Evolutionary conservation across 306 rosid genomes (phyloP), one percentile per base, ranked within the genome.

Genomic region (Gastrolobium bilobum): DNA sequence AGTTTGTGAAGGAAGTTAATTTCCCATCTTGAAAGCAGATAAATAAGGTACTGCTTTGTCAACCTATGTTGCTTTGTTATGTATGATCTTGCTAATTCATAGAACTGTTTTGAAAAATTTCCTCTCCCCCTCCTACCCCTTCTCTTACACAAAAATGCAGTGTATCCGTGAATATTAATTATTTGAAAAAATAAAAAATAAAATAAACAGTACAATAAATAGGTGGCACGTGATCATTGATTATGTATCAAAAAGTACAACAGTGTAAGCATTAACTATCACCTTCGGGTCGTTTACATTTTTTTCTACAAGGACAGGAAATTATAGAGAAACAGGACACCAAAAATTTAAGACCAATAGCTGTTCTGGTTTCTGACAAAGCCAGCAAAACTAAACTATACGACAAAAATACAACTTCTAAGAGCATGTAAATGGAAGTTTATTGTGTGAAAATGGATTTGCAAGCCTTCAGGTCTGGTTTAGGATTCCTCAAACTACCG

Each of bases 1-100:
- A 65, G 57, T 56, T 39, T 56, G 76, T 78, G 62, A 58, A 67
- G 68, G 26, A 57, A 68, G 42, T 40, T 50, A 11, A 44, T 68
- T 39, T 76, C 53, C 59, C 6, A 26, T 81, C 40, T 75, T 69
- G 20, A 40, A 60, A 50, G 47, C 15, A 31, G 60, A 50, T 50
- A 42, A 65, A 40, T 11, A 46, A 29, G 38, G 66, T 68, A 50
- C 37, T 70, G 47, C 61, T 59, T 79, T 70, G 35, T 70, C 14
- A 48, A 59, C 56, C 48, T 70, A 60, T 60, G 30, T 66, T 73
- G 11, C 54, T 47, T 46, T 46, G 47, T 74, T 14, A 52, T 52
- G 59, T 37, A 33, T 48, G 58, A 68, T 33, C 33, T 66, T 42
- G 46, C 60, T 13, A 33, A 11, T 69, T 69, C 42, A 34, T 69